phyloP scores from a whole-genome alignment of 192 early-diverging fungal species.

The Coemansia sp. region DNA sequence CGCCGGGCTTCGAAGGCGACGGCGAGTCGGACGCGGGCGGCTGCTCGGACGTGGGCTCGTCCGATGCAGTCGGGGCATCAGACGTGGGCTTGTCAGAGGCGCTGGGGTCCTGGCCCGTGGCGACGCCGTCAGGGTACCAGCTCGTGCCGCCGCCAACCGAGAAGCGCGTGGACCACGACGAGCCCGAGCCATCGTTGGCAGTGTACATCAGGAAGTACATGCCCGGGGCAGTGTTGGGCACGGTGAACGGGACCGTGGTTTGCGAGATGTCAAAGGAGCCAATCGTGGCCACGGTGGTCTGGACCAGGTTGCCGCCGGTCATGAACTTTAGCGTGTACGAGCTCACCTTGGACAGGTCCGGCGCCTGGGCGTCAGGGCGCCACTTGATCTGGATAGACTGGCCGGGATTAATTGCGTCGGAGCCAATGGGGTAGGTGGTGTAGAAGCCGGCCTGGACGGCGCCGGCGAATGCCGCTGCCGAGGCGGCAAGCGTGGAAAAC shows the following conservation, averaged over 20 bases:
- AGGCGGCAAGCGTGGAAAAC: constrained; percentile 26
- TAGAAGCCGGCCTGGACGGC: constrained; percentile 49
- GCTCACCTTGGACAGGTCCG: constrained; percentile 25
- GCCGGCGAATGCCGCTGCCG: constrained; percentile 32
- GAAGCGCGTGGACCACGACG: constrained; percentile 54
- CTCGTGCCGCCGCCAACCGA: constrained; percentile 43
- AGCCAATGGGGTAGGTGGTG: constrained; percentile 51
- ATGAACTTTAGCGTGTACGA: constrained; percentile 48
- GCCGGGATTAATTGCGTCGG: constrained; percentile 28
- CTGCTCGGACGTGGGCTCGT: neutral
- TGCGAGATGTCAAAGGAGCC: constrained; percentile 42
- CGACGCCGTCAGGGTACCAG: constrained; percentile 50
- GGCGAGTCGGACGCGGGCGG: neutral
- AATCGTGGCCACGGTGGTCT: constrained; percentile 46
- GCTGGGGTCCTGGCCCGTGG: constrained; percentile 47
- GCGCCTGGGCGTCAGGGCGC: constrained; percentile 23
- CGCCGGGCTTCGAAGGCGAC: constrained; percentile 4
- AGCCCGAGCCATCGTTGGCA: constrained; percentile 33
- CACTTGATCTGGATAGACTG: constrained; percentile 48
- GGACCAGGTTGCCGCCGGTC: constrained; percentile 51
- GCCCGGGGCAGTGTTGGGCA: constrained; percentile 47
- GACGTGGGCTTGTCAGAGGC: constrained; percentile 1
- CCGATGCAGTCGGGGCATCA: neutral
- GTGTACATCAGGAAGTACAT: constrained; percentile 56
- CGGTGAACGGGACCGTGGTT: constrained; percentile 30